Base-by-base conservation (phyloP, 2,329 filamentous ascomycete genomes). In the Knufia fluminis region DNA sequence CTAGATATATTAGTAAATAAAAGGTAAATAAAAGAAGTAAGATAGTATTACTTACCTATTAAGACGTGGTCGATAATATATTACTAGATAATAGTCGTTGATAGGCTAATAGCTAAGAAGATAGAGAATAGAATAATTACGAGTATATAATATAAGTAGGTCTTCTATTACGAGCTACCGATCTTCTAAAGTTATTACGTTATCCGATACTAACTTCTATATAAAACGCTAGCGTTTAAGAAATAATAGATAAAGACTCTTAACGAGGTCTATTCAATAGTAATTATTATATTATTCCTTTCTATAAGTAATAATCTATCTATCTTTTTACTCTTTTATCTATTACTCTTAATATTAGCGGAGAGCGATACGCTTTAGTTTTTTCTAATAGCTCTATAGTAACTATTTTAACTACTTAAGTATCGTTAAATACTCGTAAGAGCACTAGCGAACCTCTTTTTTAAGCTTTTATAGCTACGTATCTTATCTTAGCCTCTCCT, bases 301-400 rank as follows among this genome's bases (percentile, higher is more conserved):
- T 20, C 54, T 52, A 19, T 49, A 35, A 3, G 49, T 56, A 12
- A 50, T 10, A 43, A 54, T 43, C 33, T 16, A 48, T 53, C 51
- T 53, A 24, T 53, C 52, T 28, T 48, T 41, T 19, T 45, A 53
- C 20, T 54, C 28, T 41, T 43, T 50, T 22, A 56, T 35, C 54
- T 52, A 56, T 10, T 31, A 33, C 31, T 48, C 44, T 36, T 56
- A 52, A 32, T 53, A 56, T 10, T 46, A 23, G 36, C 42, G 7
- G 12, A 23, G 40, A 23, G 40, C 40, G 26, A 26, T 17, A 16
- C 40, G 40, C 14, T 28, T 17, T 53, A 22, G 24, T 9, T 3
- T 24, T 4, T 26, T 42, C 40, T 14, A 26, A 17, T 26, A 24
- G 17, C 44, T 47, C 1, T 26, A 35, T 2, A 23, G 14, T 8